Conservation (phyloP, 805 yeast species). For the Torulaspora microellipsoides region DNA sequence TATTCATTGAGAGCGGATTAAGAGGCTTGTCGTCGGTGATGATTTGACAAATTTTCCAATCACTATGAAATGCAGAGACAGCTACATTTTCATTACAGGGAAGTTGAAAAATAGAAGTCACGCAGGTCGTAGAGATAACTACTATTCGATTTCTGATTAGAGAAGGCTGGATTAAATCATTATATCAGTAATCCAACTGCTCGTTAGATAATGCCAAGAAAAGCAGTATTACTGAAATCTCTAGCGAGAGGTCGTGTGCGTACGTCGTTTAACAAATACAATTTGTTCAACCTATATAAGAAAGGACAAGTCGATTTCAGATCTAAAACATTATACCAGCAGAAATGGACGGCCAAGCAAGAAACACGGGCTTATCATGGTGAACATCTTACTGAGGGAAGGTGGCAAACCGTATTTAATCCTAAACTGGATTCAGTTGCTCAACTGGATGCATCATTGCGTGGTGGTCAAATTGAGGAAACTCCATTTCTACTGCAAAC, state of each 20-base stretch:
- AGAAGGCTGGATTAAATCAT: background rate
- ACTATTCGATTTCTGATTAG: too few species aligned
- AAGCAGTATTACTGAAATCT: constrained; percentile 52
- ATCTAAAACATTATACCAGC: constrained; percentile 75
- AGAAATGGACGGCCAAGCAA: constrained; percentile 85
- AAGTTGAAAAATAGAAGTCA: too few species aligned
- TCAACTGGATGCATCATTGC: constrained; percentile 76
- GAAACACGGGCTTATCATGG: constrained; percentile 96
- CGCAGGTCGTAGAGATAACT: too few species aligned
- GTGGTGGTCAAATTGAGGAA: constrained; percentile 47
- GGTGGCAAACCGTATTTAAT: constrained; percentile 70
- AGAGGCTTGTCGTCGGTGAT: background rate
- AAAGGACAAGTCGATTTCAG: constrained; percentile 52
- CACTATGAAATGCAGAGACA: too few species aligned
- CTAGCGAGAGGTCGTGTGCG: constrained; percentile 70
- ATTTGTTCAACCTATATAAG: constrained; percentile 82
- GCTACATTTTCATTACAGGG: too few species aligned
- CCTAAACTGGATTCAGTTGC: constrained; percentile 77
- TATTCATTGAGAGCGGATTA: constrained; percentile 4
- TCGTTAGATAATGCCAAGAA: constrained; percentile 49
- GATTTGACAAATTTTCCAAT: constrained; percentile 3
- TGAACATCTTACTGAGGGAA: constrained; percentile 79
- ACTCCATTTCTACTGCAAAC: constrained; percentile 90
- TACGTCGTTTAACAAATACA: constrained; percentile 86
- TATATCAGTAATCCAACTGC: background rate